Percentiles rank a stretch among this genome's conserved stretches.
phyloP scores from a whole-genome alignment of 139 green algal genomes.

The Picochlorum sp. region DNA sequence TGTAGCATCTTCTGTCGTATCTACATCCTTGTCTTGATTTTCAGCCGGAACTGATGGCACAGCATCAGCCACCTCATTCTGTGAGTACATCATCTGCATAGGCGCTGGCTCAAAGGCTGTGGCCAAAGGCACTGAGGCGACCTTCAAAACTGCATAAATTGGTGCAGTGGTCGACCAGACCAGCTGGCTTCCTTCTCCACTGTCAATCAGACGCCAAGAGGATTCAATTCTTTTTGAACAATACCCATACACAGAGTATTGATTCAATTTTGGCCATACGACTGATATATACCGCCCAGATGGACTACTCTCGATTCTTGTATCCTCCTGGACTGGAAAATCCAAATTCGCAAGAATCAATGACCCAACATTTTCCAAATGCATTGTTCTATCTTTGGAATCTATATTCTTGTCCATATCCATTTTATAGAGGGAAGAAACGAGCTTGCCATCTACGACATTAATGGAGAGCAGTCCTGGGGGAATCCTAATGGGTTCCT shows the following conservation, averaged over 20 bases:
- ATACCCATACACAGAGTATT: slow-evolving; percentile 19
- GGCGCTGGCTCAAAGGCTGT: background rate
- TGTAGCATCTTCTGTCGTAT: slow-evolving; percentile 3
- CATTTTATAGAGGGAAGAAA: slow-evolving; percentile 22
- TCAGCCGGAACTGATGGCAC: too few relatives aligned
- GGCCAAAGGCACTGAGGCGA: slow-evolving; percentile 15
- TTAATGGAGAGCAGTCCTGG: slow-evolving; percentile 20
- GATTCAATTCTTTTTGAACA: slow-evolving; percentile 4
- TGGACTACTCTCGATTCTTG: slow-evolving; percentile 9
- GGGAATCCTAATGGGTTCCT: background rate
- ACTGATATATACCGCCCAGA: slow-evolving; percentile 18
- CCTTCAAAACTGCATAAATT: slow-evolving; percentile 23
- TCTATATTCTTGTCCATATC: slow-evolving; percentile 8
- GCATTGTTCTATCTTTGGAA: slow-evolving; percentile 6
- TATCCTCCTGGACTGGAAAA: slow-evolving; percentile 10
- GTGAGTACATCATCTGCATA: too few relatives aligned
- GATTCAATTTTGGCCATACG: slow-evolving; percentile 20
- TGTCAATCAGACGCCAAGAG: slow-evolving; percentile 25
- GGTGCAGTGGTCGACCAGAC: slow-evolving; percentile 20
- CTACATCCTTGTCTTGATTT: background rate
- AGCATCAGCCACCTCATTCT: too few relatives aligned
- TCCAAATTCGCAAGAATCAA: slow-evolving; percentile 17
- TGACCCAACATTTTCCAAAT: slow-evolving; percentile 1
- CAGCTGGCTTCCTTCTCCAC: slow-evolving; percentile 20
- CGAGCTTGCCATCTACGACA: slow-evolving; percentile 12